These are phyloP conservation scores for Malassezia furfur DNA, from an alignment of 1,284 basidiomycete genomes.

Conservation along the genomic window DNA sequence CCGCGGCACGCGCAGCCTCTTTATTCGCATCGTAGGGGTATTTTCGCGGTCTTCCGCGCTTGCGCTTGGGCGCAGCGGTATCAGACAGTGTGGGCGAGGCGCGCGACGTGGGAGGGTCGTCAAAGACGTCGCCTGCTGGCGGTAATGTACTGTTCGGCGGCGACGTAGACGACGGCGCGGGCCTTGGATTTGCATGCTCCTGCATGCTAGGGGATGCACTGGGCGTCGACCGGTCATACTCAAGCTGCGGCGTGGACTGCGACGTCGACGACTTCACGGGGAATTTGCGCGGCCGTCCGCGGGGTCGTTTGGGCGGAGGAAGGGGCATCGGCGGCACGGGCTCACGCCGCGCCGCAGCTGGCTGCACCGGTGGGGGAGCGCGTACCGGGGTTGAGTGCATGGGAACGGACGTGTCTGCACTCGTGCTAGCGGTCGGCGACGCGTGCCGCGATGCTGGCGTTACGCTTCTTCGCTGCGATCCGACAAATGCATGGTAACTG, in stretches of 20 bases:
- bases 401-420: background rate
- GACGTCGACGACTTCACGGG: background rate
- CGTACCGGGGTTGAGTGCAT: constrained; percentile 9
- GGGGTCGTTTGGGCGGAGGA: background rate
- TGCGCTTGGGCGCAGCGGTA: background rate
- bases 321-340: too few species aligned
- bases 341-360: too few species aligned
- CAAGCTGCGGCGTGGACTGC: too few species aligned
- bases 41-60: constrained; percentile 14
- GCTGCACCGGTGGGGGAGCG: background rate
- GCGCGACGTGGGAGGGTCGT: too few species aligned
- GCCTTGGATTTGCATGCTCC: too few species aligned
- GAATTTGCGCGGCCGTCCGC: background rate
- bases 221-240: too few species aligned
- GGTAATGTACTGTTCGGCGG: too few species aligned
- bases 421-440: background rate
- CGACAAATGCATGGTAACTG: constrained; percentile 15
- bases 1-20: constrained; percentile 3
- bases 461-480: background rate
- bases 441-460: background rate
- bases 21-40: constrained; percentile 1
- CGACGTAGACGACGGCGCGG: too few species aligned
- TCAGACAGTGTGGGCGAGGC: background rate
- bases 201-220: too few species aligned
- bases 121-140: too few species aligned